Conservation (phyloP, 345 rosid species). For the Linum tenue region DNA sequence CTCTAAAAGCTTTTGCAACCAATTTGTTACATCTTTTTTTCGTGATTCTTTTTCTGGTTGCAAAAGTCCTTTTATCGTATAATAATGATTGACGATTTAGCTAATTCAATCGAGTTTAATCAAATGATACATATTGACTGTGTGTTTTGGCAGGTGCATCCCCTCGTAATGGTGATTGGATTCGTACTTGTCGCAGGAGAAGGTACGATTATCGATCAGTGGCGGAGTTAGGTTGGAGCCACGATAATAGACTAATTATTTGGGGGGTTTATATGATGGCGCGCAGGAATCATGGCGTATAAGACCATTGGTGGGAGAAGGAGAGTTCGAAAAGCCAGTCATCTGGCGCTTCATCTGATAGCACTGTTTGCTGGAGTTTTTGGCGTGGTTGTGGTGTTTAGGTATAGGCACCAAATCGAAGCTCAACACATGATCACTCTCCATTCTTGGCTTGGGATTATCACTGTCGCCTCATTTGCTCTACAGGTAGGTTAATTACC, state of each 20-base stretch:
- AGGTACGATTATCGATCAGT: conserved; percentile 19
- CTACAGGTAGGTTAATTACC: neutral
- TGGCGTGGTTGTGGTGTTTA: neutral
- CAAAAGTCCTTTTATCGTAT: too few relatives aligned
- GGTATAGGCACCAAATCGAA: neutral
- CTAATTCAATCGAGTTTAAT: neutral
- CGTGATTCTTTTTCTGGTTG: too few relatives aligned
- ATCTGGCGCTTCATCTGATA: neutral
- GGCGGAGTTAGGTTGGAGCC: too few relatives aligned
- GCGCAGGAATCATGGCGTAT: neutral
- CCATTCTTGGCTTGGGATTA: neutral
- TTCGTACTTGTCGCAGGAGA: conserved; percentile 42
- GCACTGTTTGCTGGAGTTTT: neutral
- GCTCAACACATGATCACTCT: neutral
- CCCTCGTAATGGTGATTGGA: conserved; percentile 46
- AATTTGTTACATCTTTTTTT: too few relatives aligned
- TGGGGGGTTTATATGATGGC: too few relatives aligned
- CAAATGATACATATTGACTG: neutral
- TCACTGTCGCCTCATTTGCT: neutral
- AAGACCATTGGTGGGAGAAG: neutral
- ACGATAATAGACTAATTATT: too few relatives aligned
- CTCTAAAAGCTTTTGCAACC: too few relatives aligned
- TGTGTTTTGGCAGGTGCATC: conserved; percentile 29
- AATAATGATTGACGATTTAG: neutral
- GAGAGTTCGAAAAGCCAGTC: neutral